Base-by-base conservation (phyloP, 805 yeast species). In the Schwanniomyces occidentalis region DNA sequence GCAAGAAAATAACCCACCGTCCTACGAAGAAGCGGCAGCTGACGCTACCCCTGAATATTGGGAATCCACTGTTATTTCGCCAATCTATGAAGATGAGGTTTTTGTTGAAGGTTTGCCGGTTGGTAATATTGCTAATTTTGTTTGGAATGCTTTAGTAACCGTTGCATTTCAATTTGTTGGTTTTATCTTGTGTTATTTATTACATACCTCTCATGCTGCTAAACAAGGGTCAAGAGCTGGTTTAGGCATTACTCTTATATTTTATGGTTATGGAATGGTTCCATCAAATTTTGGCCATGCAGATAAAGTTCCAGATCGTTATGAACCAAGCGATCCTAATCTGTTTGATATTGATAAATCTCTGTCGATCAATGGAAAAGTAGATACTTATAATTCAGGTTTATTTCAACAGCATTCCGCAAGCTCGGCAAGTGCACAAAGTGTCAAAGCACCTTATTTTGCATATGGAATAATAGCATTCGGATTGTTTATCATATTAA, bases 131-230 rank as follows among this genome's bases (percentile, higher is more conserved):
- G 79, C 95, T 23, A 87, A 86, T 52, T 82, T 90, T 50, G 61
- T 86, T 4, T 91, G 99, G 98, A 91, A 90, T 61, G 71, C 80
- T 46, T 72, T 88, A 46, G 95, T 93, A 2, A 80, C 95, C 16
- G 74, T 87, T n/a, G 83, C 95, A 25, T 93, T 93, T 69, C 96
- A 91, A 61, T 86, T 85, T 56, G 83, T 91, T 20, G 99, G 99
- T 3, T 93, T 93, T 61, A 70, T 93, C 26, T 71, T 91, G 36
- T 90, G 98, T 6, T 93, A 90, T 55, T 65, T 91, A 28, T 69
- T 93, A 35, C 98, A 93, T 61, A 91, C 98, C 1, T 86, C 97
- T 2, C 99, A 93, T 56, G 97, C 98, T 4, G 95, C 97, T 4
- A 88, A 87, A 55, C 90, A 90, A 52, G 99, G 99, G 3, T 83